Base-by-base conservation (phyloP, 345 rosid species). In the Pistacia vera region DNA sequence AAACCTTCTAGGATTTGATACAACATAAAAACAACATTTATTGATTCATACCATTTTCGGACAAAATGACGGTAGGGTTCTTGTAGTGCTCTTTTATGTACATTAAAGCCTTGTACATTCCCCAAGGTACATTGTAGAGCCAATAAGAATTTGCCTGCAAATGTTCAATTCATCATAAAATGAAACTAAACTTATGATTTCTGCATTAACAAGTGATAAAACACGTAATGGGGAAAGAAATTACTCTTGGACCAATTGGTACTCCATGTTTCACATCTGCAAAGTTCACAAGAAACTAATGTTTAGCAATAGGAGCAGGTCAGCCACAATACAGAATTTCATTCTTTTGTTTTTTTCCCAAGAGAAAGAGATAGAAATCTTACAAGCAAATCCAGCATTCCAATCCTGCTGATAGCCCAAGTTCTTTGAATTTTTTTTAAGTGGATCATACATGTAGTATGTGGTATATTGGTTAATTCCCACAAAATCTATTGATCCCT, bases 101-200 rank as follows among this genome's bases (percentile, higher is more conserved):
- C 84, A 87, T 93, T 76, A 93, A 67, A 46, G 95, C 83, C 86
- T 96, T 96, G 87, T 92, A 93, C 89, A 96, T 74, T 2, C 99
- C 98, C 97, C 99, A 93, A 54, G 99, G 99, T 44, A 96, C 99
- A 72, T 90, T 84, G 79, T 96, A 96, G 59, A 96, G 90, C 98
- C 98, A 96, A 57, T 81, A 66, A 12, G 98, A 96, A 73, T 96
- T 22, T 28, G 90, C 99, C 97, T 96, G 88, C 56, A 77, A 62
- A n/a, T 16, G 25, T 87, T 64, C 52, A 63, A 48, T 59, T 0
- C 22, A 55, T 18, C 63, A 18, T 4, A 7, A 16, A n/a, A 35
- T 52, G 13, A 22, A 75, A 62, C 14, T 18, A 55, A 64, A 67
- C 11, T n/a, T 5, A 12, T 57, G 20, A 22, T 11, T 55, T 41